A percentile compares a stretch with the other conserved stretches of the same genome.
Evolutionary conservation across 2,329 filamentous ascomycete species (phyloP).

Genomic region (Didymella segeticola): DNA sequence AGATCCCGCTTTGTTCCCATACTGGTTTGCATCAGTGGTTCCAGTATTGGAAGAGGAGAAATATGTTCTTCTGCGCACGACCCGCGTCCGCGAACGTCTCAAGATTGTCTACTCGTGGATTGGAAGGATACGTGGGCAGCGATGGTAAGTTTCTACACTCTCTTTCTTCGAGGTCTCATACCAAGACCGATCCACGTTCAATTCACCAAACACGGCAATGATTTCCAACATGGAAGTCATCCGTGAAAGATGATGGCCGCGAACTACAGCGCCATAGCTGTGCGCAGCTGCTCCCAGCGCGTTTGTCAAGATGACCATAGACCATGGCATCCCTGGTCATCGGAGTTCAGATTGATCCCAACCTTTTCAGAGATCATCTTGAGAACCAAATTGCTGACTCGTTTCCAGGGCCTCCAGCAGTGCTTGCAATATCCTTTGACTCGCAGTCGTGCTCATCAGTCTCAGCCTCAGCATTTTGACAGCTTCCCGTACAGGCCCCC

Average conservation of each 20-base stretch:
- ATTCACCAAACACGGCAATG: neutral
- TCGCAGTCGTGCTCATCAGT: constrained; percentile 31
- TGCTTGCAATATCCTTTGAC: constrained; percentile 46
- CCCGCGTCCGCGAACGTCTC: constrained; percentile 78
- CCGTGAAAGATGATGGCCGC: neutral
- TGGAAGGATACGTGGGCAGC: constrained; percentile 70
- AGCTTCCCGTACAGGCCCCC: constrained; percentile 10
- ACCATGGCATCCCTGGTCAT: neutral
- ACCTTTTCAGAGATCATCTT: neutral
- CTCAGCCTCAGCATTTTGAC: constrained; percentile 28
- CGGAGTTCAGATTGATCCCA: neutral
- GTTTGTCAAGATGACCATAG: constrained; percentile 1
- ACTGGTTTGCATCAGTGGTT: constrained; percentile 87
- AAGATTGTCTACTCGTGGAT: constrained; percentile 87
- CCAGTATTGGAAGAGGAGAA: constrained; percentile 81
- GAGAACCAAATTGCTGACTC: neutral
- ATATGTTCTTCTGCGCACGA: constrained; percentile 74
- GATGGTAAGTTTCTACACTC: constrained; percentile 66
- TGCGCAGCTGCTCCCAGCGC: neutral
- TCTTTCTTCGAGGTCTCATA: neutral
- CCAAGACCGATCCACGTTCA: constrained; percentile 6
- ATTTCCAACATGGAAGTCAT: neutral
- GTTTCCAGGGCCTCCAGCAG: constrained; percentile 38
- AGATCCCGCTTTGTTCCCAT: constrained; percentile 80
- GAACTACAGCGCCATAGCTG: neutral